Percentiles rank a stretch among this genome's conserved stretches.
Conservation (phyloP, 2,329 filamentous ascomycete species). For the Epichloe festucae region DNA sequence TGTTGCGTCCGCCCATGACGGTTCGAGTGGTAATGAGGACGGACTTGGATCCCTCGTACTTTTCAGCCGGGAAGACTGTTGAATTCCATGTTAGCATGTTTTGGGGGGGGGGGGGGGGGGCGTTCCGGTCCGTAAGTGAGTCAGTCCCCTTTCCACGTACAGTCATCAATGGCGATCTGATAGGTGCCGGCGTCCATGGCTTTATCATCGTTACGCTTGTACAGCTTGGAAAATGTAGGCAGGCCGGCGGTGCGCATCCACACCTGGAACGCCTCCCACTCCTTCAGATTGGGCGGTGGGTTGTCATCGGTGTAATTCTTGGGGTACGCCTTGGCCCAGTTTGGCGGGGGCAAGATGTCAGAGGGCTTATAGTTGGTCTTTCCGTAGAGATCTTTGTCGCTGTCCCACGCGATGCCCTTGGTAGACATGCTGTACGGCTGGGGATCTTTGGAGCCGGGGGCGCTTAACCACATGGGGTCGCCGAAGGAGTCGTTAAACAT, state of each 20-base stretch:
- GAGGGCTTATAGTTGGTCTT: constrained; percentile 49
- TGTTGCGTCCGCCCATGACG: constrained; percentile 88
- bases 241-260: constrained; percentile 98
- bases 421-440: constrained; percentile 62
- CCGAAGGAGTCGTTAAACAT: constrained; percentile 88
- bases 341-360: constrained; percentile 69
- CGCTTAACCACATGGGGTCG: constrained; percentile 48
- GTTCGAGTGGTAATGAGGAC: constrained; percentile 81
- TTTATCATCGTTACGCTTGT: constrained; percentile 63
- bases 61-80: constrained; percentile 64
- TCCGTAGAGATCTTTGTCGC: constrained; percentile 70
- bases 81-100: background rate
- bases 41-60: constrained; percentile 79
- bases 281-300: constrained; percentile 57
- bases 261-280: constrained; percentile 81
- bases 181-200: constrained; percentile 62
- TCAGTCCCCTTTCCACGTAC: constrained; percentile 39
- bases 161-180: constrained; percentile 59
- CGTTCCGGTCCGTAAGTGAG: too few relatives aligned
- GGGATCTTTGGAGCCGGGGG: constrained; percentile 18
- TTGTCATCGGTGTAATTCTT: constrained; percentile 52
- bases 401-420: constrained; percentile 74
- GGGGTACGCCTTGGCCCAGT: constrained; percentile 65
- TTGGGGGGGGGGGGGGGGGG: too few relatives aligned
- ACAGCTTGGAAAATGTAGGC: constrained; percentile 89